Evolutionary conservation across 2,329 filamentous ascomycete species (phyloP).

Genomic region (Nannizziopsis barbatae): DNA sequence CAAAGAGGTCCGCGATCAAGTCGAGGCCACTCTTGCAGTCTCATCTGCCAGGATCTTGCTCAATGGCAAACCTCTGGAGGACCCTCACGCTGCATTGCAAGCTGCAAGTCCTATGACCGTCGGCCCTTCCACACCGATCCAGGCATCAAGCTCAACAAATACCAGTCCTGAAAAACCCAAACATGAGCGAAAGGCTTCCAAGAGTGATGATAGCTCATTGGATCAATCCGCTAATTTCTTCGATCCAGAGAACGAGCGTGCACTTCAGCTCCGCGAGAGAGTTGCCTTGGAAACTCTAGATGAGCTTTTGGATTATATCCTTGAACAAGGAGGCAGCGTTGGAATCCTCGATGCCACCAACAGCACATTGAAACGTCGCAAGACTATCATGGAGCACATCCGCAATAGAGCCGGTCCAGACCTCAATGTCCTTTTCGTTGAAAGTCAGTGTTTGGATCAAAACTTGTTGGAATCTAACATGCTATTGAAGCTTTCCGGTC

Average conservation of each 20-base stretch:
- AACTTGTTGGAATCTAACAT: constrained; percentile 87
- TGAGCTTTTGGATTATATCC: constrained; percentile 80
- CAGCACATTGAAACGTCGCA: constrained; percentile 76
- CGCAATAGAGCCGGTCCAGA: constrained; percentile 69
- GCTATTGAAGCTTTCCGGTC: constrained; percentile 88
- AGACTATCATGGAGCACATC: constrained; percentile 73
- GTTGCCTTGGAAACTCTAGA: constrained; percentile 86
- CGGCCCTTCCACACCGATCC: not conserved
- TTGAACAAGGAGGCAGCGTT: constrained; percentile 70
- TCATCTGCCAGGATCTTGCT: constrained; percentile 47
- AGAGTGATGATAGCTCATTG: constrained; percentile 35
- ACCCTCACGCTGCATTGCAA: constrained; percentile 8
- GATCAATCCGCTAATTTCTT: constrained; percentile 93
- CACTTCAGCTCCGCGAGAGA: constrained; percentile 74
- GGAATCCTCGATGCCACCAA: constrained; percentile 97
- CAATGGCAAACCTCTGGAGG: constrained; percentile 43
- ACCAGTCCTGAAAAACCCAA: constrained; percentile 6
- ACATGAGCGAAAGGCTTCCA: constrained; percentile 12
- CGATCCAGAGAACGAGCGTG: constrained; percentile 74
- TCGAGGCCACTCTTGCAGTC: constrained; percentile 32
- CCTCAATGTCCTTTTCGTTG: constrained; percentile 85
- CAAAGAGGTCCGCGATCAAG: constrained; percentile 16
- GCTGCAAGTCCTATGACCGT: constrained; percentile 13
- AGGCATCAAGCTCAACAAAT: not conserved
- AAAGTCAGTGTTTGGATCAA: constrained; percentile 81